phyloP scores from a whole-genome alignment of 805 yeast species.

The Candida andamanensis region DNA sequence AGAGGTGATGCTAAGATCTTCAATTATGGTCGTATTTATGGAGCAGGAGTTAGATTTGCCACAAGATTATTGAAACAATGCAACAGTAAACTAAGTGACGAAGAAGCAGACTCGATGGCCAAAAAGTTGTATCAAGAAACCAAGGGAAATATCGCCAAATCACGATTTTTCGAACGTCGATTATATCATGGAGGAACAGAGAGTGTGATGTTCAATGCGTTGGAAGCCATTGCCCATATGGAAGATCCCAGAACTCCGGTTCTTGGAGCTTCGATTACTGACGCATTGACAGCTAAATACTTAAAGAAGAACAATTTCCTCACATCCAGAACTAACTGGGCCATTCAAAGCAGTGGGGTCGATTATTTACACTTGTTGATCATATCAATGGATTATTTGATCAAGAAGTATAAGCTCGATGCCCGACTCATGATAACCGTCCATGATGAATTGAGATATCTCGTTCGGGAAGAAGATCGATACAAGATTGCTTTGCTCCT shows the following conservation, averaged over 20 bases:
- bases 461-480: conserved; percentile 68
- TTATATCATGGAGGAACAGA: conserved; percentile 89
- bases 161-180: conserved; percentile 21
- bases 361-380: conserved; percentile 86
- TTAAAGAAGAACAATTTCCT: conserved; percentile 61
- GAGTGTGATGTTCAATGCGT: conserved; percentile 80
- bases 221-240: conserved; percentile 82
- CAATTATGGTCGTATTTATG: conserved; percentile 95
- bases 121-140: conserved; percentile 69
- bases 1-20: conserved; percentile 92
- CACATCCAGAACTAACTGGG: conserved; percentile 95
- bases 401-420: conserved; percentile 55
- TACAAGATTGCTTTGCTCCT: conserved; percentile 76
- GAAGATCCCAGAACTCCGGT: conserved; percentile 84
- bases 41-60: conserved; percentile 94
- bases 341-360: conserved; percentile 96
- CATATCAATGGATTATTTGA: conserved; percentile 81
- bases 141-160: conserved; percentile 52
- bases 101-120: conserved; percentile 64
- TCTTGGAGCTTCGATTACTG: conserved; percentile 88
- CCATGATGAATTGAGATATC: conserved; percentile 88
- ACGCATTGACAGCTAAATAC: conserved; percentile 65
- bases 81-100: conserved; percentile 63
- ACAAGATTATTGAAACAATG: conserved; percentile 77
- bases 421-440: conserved; percentile 84